These are phyloP conservation scores for Coffea eugenioides DNA, from an alignment of 257 asterid species.

Conservation along the genomic window DNA sequence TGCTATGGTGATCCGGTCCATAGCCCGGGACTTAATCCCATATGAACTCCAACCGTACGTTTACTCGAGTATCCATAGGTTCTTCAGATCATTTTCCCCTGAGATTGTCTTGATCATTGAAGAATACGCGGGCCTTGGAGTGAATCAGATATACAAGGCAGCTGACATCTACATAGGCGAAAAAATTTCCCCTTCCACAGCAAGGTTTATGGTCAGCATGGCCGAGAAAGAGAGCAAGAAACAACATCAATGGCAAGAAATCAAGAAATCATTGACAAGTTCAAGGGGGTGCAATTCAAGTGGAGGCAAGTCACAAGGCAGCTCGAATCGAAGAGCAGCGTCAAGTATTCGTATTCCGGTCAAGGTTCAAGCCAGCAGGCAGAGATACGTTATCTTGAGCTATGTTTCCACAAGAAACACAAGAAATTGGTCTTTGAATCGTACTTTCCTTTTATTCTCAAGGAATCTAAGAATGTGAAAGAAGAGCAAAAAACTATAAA, in stretches of 20 bases:
- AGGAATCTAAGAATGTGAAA: conserved; percentile 20
- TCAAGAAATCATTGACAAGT: conserved; percentile 32
- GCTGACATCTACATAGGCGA: conserved; percentile 44
- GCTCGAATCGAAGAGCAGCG: conserved; percentile 22
- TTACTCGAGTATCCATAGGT: conserved; percentile 16
- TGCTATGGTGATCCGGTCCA: conserved; percentile 47
- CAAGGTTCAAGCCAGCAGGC: conserved; percentile 23
- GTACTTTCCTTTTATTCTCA: conserved; percentile 37
- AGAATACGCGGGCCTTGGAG: conserved; percentile 38
- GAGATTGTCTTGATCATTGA: conserved; percentile 38
- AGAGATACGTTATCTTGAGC: conserved; percentile 22
- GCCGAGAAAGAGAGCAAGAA: conserved; percentile 39
- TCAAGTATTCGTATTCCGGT: conserved; percentile 18
- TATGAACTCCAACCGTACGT: conserved; percentile 36
- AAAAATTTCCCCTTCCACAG: conserved; percentile 28
- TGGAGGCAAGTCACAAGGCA: conserved; percentile 41
- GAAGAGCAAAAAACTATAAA: conserved; percentile 40
- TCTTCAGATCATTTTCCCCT: conserved; percentile 32
- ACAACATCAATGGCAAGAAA: conserved; percentile 33
- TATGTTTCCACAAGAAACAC: conserved; percentile 43
- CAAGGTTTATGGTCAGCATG: conserved; percentile 34
- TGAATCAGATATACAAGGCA: conserved; percentile 41
- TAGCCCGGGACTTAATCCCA: conserved; percentile 41
- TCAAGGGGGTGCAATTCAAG: conserved; percentile 30
- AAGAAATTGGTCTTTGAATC: conserved; percentile 30